These are phyloP conservation scores for Cyclotella sp. DNA, from an alignment of 108 stramenopile species.

Conservation along the genomic window DNA sequence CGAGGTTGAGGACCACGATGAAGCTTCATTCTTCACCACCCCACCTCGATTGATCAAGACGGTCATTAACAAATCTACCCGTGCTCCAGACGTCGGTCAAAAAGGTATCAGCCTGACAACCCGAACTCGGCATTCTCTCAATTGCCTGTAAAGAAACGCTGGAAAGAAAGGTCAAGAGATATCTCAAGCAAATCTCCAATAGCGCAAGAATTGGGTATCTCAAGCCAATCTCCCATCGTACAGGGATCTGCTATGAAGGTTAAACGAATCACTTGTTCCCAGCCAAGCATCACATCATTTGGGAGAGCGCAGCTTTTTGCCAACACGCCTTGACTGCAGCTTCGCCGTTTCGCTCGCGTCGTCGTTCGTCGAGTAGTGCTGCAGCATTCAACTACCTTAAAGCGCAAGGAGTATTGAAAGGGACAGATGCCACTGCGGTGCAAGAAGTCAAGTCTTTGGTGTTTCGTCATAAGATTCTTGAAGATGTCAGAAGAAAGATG, in stretches of 20 bases:
- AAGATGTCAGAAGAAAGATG: slow-evolving; percentile 5
- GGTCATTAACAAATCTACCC: not conserved
- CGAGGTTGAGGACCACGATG: not conserved
- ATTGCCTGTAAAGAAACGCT: slow-evolving; percentile 2
- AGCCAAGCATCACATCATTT: slow-evolving; percentile 13
- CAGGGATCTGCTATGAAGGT: not conserved
- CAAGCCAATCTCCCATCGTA: not conserved
- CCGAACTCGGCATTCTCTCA: not conserved
- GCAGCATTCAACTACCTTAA: not conserved
- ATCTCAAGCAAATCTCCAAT: not conserved
- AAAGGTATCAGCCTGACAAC: not conserved
- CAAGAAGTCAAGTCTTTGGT: not conserved
- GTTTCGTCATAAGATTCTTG: not conserved
- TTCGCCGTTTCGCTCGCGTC: slow-evolving; percentile 13
- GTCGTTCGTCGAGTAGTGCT: not conserved
- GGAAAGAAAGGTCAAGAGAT: not conserved
- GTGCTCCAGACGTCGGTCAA: not conserved
- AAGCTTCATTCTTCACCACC: not conserved
- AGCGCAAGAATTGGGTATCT: too few species aligned
- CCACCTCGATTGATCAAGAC: not conserved
- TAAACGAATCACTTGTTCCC: not conserved
- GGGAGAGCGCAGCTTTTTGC: not conserved
- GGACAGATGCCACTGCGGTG: not conserved
- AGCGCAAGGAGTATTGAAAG: not conserved
- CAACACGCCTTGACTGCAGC: not conserved